These are phyloP conservation scores for Craspedostauros australis DNA, from an alignment of 108 stramenopile genomes.

Conservation along the genomic window DNA sequence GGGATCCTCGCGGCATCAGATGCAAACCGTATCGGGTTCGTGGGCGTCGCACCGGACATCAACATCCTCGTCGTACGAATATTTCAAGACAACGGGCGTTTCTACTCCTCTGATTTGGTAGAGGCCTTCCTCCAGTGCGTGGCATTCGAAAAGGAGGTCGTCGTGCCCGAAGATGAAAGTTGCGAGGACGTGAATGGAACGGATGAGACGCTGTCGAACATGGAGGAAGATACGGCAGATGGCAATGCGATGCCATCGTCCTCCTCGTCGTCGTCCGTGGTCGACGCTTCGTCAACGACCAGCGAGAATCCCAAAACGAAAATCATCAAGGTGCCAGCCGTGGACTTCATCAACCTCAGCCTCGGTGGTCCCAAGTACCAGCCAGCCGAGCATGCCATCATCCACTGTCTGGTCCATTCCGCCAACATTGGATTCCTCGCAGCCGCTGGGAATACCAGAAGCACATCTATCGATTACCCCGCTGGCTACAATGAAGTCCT, in stretches of 20 bases:
- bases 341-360: slow-evolving; percentile 42
- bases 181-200: slow-evolving; percentile 39
- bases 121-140: too few species aligned
- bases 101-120: slow-evolving; percentile 32
- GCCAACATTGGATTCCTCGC: slow-evolving; percentile 43
- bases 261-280: too few species aligned
- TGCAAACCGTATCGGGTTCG: slow-evolving; percentile 24
- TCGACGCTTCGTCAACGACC: too few species aligned
- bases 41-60: slow-evolving; percentile 26
- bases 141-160: too few species aligned
- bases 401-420: slow-evolving; percentile 22
- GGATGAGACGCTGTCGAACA: too few species aligned
- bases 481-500: slow-evolving; percentile 42
- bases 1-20: slow-evolving; percentile 52
- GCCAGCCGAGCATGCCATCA: slow-evolving; percentile 17
- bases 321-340: too few species aligned
- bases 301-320: too few species aligned
- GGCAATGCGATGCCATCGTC: too few species aligned
- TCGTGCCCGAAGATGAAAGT: slow-evolving; percentile 29
- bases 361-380: slow-evolving; percentile 28
- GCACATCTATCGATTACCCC: slow-evolving; percentile 27
- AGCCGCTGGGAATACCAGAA: slow-evolving; percentile 53
- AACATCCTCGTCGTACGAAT: slow-evolving; percentile 39
- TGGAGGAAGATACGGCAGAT: too few species aligned
- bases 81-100: slow-evolving; percentile 27